Conservation (phyloP, 768 basidiomycete genomes). For the Boletellus ananas region DNA sequence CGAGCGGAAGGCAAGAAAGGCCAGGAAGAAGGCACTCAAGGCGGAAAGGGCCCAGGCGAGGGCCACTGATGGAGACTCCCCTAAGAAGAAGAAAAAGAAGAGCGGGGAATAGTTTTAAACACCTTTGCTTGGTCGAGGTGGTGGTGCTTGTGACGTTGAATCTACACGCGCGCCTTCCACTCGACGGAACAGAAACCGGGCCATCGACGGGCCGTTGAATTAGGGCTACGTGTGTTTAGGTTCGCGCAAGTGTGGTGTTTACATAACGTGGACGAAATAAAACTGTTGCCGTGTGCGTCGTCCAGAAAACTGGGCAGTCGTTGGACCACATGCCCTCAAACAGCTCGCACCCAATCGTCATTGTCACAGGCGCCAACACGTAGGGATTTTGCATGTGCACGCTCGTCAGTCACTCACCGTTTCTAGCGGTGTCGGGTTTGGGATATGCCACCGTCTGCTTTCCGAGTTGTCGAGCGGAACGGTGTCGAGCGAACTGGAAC, state of each 20-base stretch:
- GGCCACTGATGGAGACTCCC: constrained; percentile 39
- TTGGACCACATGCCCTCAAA: constrained; percentile 26
- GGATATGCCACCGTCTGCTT: constrained; percentile 76
- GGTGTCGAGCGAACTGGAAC: constrained; percentile 13
- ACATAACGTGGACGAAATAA: not conserved
- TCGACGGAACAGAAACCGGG: not conserved
- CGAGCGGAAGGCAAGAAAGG: constrained; percentile 80
- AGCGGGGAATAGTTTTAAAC: constrained; percentile 25
- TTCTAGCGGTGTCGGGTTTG: constrained; percentile 76
- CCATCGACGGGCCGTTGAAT: no score
- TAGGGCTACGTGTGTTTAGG: no score
- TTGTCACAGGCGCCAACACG: constrained; percentile 74
- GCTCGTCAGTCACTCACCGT: constrained; percentile 30
- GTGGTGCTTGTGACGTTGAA: not conserved
- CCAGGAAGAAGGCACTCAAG: constrained; percentile 70
- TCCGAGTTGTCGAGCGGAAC: constrained; percentile 52
- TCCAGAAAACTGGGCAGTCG: no score
- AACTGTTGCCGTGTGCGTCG: no score
- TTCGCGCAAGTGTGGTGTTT: no score
- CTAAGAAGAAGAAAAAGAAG: constrained; percentile 44
- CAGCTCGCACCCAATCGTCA: constrained; percentile 42
- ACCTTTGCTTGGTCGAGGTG: not conserved
- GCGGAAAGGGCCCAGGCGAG: constrained; percentile 62
- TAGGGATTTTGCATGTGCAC: constrained; percentile 26
- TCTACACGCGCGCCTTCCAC: not conserved